Percentiles rank a stretch among this genome's conserved stretches.
Evolutionary conservation across 1,284 basidiomycete species (phyloP).

Genomic region (Cerrena zonata): DNA sequence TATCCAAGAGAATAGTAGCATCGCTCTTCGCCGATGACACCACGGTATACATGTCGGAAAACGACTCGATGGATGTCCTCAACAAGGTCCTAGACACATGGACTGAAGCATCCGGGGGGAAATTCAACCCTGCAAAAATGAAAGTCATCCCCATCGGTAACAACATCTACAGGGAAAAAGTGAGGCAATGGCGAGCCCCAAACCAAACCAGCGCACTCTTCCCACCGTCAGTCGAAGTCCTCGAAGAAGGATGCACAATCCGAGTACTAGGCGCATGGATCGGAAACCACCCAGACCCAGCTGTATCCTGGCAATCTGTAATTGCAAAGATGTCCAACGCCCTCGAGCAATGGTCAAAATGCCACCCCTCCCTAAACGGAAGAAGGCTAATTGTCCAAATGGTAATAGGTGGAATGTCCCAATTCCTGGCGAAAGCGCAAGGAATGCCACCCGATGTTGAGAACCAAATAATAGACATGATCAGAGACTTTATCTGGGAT

Average conservation of each 20-base stretch:
- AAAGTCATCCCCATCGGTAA: conserved; percentile 30
- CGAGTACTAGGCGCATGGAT: conserved; percentile 26
- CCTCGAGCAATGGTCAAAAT: conserved; percentile 16
- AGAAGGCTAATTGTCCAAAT: conserved; percentile 21
- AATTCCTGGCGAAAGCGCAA: conserved; percentile 29
- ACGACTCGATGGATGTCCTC: conserved; percentile 7
- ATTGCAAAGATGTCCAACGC: conserved; percentile 12
- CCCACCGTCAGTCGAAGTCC: conserved; percentile 11
- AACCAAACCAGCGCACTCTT: neutral
- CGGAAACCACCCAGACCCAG: conserved; percentile 17
- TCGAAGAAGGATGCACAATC: conserved; percentile 18
- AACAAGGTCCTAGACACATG: conserved; percentile 20
- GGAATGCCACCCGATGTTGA: conserved; percentile 28
- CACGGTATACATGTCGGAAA: neutral
- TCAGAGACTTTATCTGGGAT: conserved; percentile 18
- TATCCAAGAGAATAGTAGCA: conserved; percentile 15
- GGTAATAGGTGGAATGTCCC: conserved; percentile 24
- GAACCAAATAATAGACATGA: conserved; percentile 6
- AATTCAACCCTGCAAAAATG: conserved; percentile 32
- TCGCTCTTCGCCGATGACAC: conserved; percentile 24
- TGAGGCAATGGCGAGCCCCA: neutral
- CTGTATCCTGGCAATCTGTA: conserved; percentile 17
- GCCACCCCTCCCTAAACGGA: conserved; percentile 16
- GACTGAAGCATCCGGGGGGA: conserved; percentile 29
- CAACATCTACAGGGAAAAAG: conserved; percentile 9